Base-by-base conservation (phyloP, 306 rosid genomes). In the Phaseolus lunatus region DNA sequence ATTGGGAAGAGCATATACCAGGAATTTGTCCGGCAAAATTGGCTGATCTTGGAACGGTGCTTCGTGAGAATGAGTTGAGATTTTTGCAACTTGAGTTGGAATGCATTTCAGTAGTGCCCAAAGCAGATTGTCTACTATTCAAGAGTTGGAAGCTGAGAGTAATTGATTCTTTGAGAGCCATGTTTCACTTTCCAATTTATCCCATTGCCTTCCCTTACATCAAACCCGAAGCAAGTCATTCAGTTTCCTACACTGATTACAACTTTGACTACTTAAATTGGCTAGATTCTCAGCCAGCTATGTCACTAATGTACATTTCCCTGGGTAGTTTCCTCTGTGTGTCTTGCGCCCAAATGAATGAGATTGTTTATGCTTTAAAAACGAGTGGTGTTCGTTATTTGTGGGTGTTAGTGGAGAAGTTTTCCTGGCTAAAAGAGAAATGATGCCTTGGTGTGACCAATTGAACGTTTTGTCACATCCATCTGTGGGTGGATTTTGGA, bases 391-490 rank as follows among this genome's bases (percentile, higher is more conserved):
- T 67, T 44, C 15, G 9, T 67, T 67, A 67, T 37, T 45, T 67
- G 0, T 67, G 57, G 73, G 73, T 67, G 73, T n/a, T n/a, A n/a
- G n/a, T n/a, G n/a, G n/a, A n/a, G n/a, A n/a, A n/a, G n/a, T n/a
- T n/a, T n/a, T n/a, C 41, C 7, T 67, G 73, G 73, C 47, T 67
- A 15, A 44, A 45, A 45, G 57, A 45, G 57, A 45, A 67, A 45
- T 67, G 41, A 57, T 67, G 23, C 57, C 73, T 1, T 45, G 73
- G 73, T 44, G 73, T 45, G 57, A 67, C 73, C 56, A 67, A 43
- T 67, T 44, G 73, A 67, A 67, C 57, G 73, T 45, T 45, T 16
- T 67, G 57, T 67, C 57, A 14, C 73, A 67, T 26, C 73, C 73
- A 45, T 67, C 41, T 8, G 24, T 67, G 1, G 57, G 57, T 67